Base-by-base conservation (phyloP, 306 rosid species). In the Lupinus albus region DNA sequence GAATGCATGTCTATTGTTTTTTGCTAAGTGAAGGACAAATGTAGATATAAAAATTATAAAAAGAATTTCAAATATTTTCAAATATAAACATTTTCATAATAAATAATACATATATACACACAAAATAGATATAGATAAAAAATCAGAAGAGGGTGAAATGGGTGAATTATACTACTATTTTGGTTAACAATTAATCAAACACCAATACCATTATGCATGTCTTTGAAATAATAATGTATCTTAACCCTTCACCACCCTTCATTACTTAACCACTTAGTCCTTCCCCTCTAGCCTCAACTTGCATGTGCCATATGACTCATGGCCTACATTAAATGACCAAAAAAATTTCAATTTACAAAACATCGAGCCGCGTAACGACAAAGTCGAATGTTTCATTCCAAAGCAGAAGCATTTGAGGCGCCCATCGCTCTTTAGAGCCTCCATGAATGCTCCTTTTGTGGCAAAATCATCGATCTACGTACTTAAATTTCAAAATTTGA, bases 321-420 rank as follows among this genome's bases (percentile, higher is more conserved):
- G 59, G 61, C 70, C 56, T 12, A 39, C 61, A 68, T 64, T 69
- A 60, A 73, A 67, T 51, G 66, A 75, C 68, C 75, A 15, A 20
- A 70, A 76, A 30, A 74, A 30, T 38, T 14, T 17, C 20, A 54
- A 77, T 77, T 59, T 71, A 80, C 82, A 70, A 59, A 74, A 39
- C 50, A 51, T 49, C 16, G 71, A 15, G 75, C 44, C 53, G 16
- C 50, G 18, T 56, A 44, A 45, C 25, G 14, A 13, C 39, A 62
- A 52, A 59, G 7, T 67, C 70, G 68, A 68, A 68, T 6, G 33
- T 30, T 61, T 3, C 17, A 15, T 14, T 75, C 75, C 48, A 72
- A 70, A 73, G 75, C 38, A 72, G 61, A 61, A 73, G 60, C 75
- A 53, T 54, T 75, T 44, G 61, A 38, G 30, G 60, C 58, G 53